A percentile compares a stretch with the other conserved stretches of the same genome.
phyloP scores from a whole-genome alignment of 2,329 filamentous ascomycete genomes.

The Hymenoscyphus scutula region DNA sequence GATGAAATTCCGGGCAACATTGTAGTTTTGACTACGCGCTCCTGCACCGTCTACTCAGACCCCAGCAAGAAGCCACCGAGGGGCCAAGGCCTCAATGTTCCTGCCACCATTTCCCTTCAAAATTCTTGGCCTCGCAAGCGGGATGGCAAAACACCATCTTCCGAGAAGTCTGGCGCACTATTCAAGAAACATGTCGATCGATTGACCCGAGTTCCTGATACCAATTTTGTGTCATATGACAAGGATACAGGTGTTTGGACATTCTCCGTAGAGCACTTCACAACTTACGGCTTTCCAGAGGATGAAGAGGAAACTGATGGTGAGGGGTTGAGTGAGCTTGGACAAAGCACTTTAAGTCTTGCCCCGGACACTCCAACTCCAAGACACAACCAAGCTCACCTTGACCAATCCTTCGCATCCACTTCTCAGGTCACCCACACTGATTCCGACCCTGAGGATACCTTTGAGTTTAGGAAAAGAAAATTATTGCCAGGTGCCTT shows the following conservation, averaged over 20 bases:
- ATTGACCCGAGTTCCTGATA: constrained; percentile 75
- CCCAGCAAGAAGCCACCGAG: constrained; percentile 74
- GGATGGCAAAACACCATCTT: constrained; percentile 54
- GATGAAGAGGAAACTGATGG: constrained; percentile 58
- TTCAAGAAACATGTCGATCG: constrained; percentile 81
- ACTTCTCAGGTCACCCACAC: constrained; percentile 39
- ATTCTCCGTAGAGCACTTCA: constrained; percentile 95
- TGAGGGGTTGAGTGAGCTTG: constrained; percentile 43
- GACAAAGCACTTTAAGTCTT: constrained; percentile 49
- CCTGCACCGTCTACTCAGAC: constrained; percentile 81
- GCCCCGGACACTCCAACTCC: constrained; percentile 45
- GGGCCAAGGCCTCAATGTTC: constrained; percentile 89
- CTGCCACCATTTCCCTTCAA: constrained; percentile 80
- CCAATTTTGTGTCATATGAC: constrained; percentile 79
- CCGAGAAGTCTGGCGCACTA: constrained; percentile 60
- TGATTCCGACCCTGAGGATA: constrained; percentile 38
- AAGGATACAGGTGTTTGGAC: constrained; percentile 79
- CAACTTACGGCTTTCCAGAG: constrained; percentile 79
- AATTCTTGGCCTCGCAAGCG: constrained; percentile 85
- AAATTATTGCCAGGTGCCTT: constrained; percentile 75
- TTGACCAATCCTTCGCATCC: constrained; percentile 36
- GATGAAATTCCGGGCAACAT: constrained; percentile 77
- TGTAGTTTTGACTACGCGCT: constrained; percentile 72
- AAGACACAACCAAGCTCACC: constrained; percentile 19
- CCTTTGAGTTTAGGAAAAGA: constrained; percentile 37